Base-by-base conservation (phyloP, 2,329 filamentous ascomycete genomes). In the Fusarium subglutinans region DNA sequence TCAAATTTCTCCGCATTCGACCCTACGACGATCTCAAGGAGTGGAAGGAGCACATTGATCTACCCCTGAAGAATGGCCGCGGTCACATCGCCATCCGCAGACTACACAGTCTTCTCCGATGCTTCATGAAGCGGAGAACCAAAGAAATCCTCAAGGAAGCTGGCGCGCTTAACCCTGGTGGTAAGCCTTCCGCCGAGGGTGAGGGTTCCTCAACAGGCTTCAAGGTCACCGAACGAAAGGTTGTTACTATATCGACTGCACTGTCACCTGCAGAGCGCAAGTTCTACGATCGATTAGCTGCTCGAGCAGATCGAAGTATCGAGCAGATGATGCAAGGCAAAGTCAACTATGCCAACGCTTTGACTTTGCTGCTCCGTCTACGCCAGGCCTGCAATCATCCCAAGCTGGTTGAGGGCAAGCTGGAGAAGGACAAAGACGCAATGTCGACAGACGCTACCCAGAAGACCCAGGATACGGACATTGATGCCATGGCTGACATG, bases 51-150 rank as follows among this genome's bases (percentile, higher is more conserved):
- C 92, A 97, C 66, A 99, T 99, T 68, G 95, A 95, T 60, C 86
- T 89, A 50, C 96, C 96, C 1, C 90, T 99, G 89, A 97, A 96
- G 84, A 94, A 93, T 70, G 95, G 95, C 13, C 92, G 93, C 69
- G 96, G 96, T 17, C 93, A 95, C 61, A 89, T 98, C 66, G 96
- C 96, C 22, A 97, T 99, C 81, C 90, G 91, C 57, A 90, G 96
- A 50, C 86, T 99, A 38, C 95, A 98, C 76, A 91, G 93, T 64
- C 91, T 97, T 70, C 86, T 99, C 8, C 92, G 93, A 62, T 96
- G 95, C 63, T 98, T 98, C 84, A 99, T 99, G 96, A 98, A 98
- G 85, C 92, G 96, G n/a, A 91, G 96, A 47, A 98, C 95, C 14
- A 99, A 99, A 83, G 95, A 98, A 28, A 94, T 99, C n/a, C 85